Conservation (phyloP, 257 asterid species). For the Euphrasia confusa region DNA sequence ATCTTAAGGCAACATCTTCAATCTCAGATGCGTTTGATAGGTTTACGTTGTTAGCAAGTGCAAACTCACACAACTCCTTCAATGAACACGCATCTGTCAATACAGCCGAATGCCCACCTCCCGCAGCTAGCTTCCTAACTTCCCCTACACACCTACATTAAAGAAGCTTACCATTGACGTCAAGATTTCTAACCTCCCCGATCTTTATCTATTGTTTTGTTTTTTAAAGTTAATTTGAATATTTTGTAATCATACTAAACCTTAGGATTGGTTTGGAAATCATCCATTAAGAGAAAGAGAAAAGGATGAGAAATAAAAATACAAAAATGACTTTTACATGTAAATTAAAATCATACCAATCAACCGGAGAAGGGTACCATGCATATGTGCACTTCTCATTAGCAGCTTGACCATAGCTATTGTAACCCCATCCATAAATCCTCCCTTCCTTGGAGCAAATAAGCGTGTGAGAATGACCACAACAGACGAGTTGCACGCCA, state of each 20-base stretch:
- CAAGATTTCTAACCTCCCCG: background rate
- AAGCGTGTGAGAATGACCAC: conserved; percentile 95
- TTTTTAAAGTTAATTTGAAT: background rate
- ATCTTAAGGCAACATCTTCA: conserved; percentile 78
- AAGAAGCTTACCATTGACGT: conserved; percentile 12
- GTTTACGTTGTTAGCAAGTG: conserved; percentile 64
- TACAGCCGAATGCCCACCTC: conserved; percentile 98
- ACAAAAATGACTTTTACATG: background rate
- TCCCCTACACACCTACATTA: conserved; percentile 79
- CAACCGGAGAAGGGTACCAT: conserved; percentile 96
- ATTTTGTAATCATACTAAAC: background rate
- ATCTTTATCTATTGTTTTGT: background rate
- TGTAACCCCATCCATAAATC: conserved; percentile 97
- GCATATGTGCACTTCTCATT: conserved; percentile 86
- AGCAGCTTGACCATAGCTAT: conserved; percentile 96
- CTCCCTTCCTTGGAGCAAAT: conserved; percentile 82
- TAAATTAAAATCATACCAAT: conserved; percentile 55
- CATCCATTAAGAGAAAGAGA: background rate
- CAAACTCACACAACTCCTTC: conserved; percentile 89
- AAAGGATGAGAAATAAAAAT: background rate
- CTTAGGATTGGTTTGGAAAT: background rate
- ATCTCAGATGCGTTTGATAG: conserved; percentile 60
- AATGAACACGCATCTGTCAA: conserved; percentile 89
- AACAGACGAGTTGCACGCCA: conserved; percentile 69
- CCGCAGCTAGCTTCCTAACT: conserved; percentile 87